Evolutionary conservation across 1,284 basidiomycete species (phyloP).

Genomic region (Schizophyllum amplum): DNA sequence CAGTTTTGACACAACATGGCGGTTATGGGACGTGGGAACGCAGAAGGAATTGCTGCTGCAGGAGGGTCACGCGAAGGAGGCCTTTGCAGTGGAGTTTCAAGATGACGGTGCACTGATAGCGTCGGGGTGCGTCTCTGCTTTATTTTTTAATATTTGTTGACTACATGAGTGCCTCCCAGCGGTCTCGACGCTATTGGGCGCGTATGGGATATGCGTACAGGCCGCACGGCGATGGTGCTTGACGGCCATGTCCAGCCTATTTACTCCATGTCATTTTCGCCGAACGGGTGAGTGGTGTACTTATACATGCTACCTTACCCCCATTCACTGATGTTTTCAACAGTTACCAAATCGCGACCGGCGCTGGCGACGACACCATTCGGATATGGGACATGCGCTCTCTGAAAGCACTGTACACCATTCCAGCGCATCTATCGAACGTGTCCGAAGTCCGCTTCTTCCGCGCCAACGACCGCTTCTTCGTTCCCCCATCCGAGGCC

Average conservation of each 20-base stretch:
- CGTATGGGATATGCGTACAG: conserved; percentile 95
- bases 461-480: conserved; percentile 45
- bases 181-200: conserved; percentile 96
- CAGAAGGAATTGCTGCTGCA: conserved; percentile 82
- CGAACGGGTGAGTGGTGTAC: conserved; percentile 74
- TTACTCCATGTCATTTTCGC: conserved; percentile 86
- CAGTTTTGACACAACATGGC: conserved; percentile 98
- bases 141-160: not conserved
- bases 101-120: conserved; percentile 89
- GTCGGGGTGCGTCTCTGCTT: conserved; percentile 62
- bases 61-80: conserved; percentile 97
- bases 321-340: conserved; percentile 8
- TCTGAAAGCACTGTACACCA: conserved; percentile 88
- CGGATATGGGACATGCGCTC: conserved; percentile 98
- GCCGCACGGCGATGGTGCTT: conserved; percentile 94
- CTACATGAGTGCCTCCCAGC: no score
- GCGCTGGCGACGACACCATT: conserved; percentile 94
- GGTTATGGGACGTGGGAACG: conserved; percentile 88
- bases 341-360: conserved; percentile 95
- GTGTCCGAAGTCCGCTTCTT: conserved; percentile 96
- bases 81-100: conserved; percentile 93
- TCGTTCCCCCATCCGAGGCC: conserved; percentile 22
- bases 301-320: conserved; percentile 6
- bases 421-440: conserved; percentile 92
- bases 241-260: conserved; percentile 97